Evolutionary conservation across 129 eudicot species (phyloP).

Genomic region (Scalesia atractyloides): DNA sequence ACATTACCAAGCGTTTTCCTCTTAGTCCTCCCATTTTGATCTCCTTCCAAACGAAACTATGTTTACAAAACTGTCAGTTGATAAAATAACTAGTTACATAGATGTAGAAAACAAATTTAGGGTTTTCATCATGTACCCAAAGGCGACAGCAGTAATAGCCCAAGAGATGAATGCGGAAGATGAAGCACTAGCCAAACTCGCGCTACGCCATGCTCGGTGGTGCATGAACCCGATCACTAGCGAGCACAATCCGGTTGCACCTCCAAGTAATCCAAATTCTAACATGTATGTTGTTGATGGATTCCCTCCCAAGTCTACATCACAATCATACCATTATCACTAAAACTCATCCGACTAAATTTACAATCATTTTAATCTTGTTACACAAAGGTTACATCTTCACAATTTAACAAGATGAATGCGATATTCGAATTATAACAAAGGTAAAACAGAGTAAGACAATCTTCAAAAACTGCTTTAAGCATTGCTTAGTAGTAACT

Average conservation of each 20-base stretch:
- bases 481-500: no score
- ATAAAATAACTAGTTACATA: background rate
- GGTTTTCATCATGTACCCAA: conserved; percentile 46
- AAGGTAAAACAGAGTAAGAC: no score
- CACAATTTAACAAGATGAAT: no score
- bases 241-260: conserved; percentile 61
- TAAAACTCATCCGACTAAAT: no score
- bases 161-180: conserved; percentile 61
- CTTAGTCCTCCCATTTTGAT: conserved; percentile 74
- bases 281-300: conserved; percentile 73
- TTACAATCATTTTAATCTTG: no score
- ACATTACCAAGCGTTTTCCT: conserved; percentile 68
- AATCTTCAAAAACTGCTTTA: no score
- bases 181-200: conserved; percentile 64
- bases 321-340: background rate
- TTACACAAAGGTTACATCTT: no score
- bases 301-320: conserved; percentile 81
- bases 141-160: conserved; percentile 69
- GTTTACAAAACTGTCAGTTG: background rate
- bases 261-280: conserved; percentile 66
- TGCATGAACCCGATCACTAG: conserved; percentile 57
- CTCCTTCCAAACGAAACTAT: conserved; percentile 82
- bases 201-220: conserved; percentile 57
- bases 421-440: no score
- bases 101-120: background rate